Evolutionary conservation across 106 monocot species (phyloP).

Genomic region (Apostasia shenzhenica): DNA sequence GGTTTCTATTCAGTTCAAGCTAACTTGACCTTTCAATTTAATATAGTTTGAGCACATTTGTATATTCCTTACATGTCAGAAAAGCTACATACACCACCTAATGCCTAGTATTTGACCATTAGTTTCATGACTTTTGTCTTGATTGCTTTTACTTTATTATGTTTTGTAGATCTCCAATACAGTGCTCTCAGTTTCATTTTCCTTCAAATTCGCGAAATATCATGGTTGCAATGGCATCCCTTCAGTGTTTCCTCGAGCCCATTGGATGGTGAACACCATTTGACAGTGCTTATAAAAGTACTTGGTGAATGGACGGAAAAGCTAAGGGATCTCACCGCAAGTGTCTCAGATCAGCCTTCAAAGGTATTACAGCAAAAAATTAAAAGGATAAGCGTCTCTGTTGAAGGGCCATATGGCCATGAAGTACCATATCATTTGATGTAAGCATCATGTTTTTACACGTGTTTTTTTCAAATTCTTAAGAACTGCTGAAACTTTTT

Average conservation of each 20-base stretch:
- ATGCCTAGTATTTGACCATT: no score
- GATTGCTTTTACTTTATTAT: no score
- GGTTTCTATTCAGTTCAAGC: no score
- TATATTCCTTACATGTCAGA: no score
- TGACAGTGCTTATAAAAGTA: conserved; percentile 85
- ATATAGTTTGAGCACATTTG: no score
- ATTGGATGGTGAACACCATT: conserved; percentile 62
- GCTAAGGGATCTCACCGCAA: conserved; percentile 33
- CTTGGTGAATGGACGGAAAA: conserved; percentile 82
- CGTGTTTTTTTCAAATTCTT: no score
- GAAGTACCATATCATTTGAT: conserved; percentile 79
- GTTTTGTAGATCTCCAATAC: conserved; percentile 47
- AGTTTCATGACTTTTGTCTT: no score
- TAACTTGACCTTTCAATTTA: no score
- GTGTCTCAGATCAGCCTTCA: conserved; percentile 23
- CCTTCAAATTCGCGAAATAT: conserved; percentile 75
- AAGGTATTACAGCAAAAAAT: background rate
- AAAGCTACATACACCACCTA: no score
- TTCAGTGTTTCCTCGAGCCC: conserved; percentile 97
- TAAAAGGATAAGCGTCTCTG: conserved; percentile 50
- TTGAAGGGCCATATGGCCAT: conserved; percentile 97
- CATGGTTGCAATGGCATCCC: conserved; percentile 90
- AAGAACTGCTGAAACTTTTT: background rate
- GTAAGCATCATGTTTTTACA: conserved; percentile 21
- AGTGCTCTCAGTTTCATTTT: conserved; percentile 89